Base-by-base conservation (phyloP, 208 protist genomes). In the Trypanosoma congolense region DNA sequence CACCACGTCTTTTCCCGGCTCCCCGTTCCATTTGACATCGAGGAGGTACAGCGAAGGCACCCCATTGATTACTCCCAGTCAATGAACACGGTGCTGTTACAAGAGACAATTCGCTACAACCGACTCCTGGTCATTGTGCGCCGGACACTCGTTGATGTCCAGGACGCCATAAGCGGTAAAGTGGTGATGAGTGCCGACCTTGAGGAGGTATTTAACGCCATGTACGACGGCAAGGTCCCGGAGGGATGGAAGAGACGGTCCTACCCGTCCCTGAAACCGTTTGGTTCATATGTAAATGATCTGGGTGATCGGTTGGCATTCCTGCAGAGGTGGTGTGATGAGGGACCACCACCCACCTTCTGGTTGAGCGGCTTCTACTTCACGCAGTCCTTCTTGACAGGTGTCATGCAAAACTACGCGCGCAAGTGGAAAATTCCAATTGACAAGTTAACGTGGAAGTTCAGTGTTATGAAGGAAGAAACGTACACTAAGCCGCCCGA, bases 281-380 rank as follows among this genome's bases (percentile, higher is more conserved):
- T 99, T 24, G 85, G 87, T 38, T 73, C 87, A 18, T 99, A 98
- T 83, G 73, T 99, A 24, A 87, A 76, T 48, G 97, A 99, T 73
- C 70, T 99, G 10, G 64, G 96, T 29, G 70, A 75, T 1, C 80
- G 97, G 28, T 73, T 98, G 30, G 61, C 75, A 18, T 99, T 99
- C 61, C 77, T 97, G 6, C 62, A 74, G 38, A 77, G 67, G 31
- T 93, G 90, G 85, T 87, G 83, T 62, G 80, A 90, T 33, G 65
- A 75, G 29, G 93, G 80, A 0, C 82, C 80, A 16, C 95, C 97
- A 50, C 48, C 64, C 8, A 75, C 81, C 36, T 98, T 97, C 78
- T 98, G 93, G 93, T 79, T 99, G 30, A 96, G 93, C 44, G 93
- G 92, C 24, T 97, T 99, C 73, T 99, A 98, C 88, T 98, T 98